phyloP scores from a whole-genome alignment of 192 early-diverging fungal genomes.

The Backusella circina region DNA sequence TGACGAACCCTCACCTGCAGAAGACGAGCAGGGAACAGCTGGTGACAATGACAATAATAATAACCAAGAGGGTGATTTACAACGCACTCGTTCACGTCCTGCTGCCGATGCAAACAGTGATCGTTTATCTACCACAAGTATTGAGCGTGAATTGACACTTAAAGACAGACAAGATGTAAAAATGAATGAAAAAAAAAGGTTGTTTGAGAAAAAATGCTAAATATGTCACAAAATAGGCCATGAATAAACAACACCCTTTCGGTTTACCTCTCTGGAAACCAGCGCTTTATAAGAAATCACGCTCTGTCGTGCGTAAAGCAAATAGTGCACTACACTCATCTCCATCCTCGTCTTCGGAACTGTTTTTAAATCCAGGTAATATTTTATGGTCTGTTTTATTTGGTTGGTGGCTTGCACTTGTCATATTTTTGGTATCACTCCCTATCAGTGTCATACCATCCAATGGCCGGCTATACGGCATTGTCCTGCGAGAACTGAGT shows the following conservation, averaged over 20 bases:
- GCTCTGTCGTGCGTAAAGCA: conserved; percentile 78
- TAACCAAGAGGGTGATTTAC: background rate
- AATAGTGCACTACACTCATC: conserved; percentile 79
- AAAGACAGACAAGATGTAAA: conserved; percentile 57
- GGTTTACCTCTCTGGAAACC: conserved; percentile 98
- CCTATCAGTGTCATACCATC: conserved; percentile 55
- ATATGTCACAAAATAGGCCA: conserved; percentile 41
- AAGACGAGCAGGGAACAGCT: background rate
- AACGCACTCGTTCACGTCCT: background rate
- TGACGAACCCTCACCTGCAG: background rate
- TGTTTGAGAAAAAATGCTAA: background rate
- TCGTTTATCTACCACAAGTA: conserved; percentile 5
- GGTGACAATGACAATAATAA: background rate
- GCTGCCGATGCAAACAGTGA: background rate
- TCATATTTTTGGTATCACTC: conserved; percentile 61
- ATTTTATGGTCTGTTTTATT: conserved; percentile 81
- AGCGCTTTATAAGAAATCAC: conserved; percentile 92
- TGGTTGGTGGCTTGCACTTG: conserved; percentile 85
- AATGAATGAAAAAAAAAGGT: background rate
- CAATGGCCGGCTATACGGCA: conserved; percentile 55
- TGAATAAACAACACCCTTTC: conserved; percentile 87
- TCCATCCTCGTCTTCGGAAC: conserved; percentile 51
- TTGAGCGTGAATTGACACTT: conserved; percentile 46
- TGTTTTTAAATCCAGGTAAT: conserved; percentile 82
- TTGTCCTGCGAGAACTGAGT: conserved; percentile 72